A percentile compares a stretch with the other conserved stretches of the same genome.
Conservation (phyloP, 306 rosid genomes). For the Acmispon strigosus region DNA sequence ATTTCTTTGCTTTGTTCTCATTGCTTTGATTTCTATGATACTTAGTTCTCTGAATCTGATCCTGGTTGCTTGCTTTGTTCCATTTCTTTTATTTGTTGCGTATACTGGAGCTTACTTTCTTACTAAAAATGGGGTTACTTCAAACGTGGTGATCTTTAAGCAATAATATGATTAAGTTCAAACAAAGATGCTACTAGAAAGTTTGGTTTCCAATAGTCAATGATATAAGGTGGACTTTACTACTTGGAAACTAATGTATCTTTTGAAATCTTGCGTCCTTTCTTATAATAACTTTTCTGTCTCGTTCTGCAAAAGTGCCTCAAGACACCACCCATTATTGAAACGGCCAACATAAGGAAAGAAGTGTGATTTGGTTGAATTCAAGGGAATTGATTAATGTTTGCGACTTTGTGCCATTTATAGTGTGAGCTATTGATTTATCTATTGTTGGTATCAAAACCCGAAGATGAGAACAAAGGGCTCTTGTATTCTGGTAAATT, state of each 20-base stretch:
- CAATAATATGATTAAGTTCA: not conserved
- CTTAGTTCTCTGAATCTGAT: too few relatives aligned
- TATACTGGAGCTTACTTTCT: not conserved
- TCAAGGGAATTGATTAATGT: conserved; percentile 14
- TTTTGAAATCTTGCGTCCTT: conserved; percentile 9
- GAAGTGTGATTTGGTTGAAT: conserved; percentile 35
- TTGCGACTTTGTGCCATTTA: conserved; percentile 26
- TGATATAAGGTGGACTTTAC: conserved; percentile 33
- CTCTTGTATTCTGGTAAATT: conserved; percentile 38
- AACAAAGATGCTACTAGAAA: not conserved
- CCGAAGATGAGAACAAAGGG: conserved; percentile 20
- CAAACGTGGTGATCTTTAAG: conserved; percentile 1
- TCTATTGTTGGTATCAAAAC: conserved; percentile 1
- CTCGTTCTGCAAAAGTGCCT: conserved; percentile 1
- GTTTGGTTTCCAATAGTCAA: conserved; percentile 1
- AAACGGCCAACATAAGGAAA: conserved; percentile 17
- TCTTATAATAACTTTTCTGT: conserved; percentile 20
- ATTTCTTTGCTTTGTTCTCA: too few relatives aligned
- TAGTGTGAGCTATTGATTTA: conserved; percentile 18
- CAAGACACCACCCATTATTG: conserved; percentile 19
- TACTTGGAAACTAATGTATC: conserved; percentile 23
- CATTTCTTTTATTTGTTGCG: too few relatives aligned
- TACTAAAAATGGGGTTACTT: not conserved
- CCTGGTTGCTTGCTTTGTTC: too few relatives aligned
- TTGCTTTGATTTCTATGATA: too few relatives aligned